Conservation (phyloP, 371 early-diverging fungal species). For the Lichtheimia hyalospora region DNA sequence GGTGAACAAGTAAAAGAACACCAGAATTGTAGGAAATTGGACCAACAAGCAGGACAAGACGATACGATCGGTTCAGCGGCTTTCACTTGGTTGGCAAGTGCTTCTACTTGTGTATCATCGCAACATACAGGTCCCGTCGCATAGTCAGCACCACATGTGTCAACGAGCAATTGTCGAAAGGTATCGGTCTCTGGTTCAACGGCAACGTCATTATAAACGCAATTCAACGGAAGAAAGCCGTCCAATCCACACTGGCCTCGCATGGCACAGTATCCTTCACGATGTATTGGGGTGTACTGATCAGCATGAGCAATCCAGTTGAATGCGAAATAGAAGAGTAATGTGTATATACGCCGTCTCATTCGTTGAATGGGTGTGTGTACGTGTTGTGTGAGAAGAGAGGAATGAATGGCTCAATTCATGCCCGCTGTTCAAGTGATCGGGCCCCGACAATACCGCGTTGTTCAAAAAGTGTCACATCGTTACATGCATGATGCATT, state of each 20-base stretch:
- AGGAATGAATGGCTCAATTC: too few species aligned
- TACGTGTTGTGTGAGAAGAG: too few species aligned
- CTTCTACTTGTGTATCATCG: conserved; percentile 56
- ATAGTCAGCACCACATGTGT: conserved; percentile 61
- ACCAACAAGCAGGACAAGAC: conserved; percentile 80
- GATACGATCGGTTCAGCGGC: conserved; percentile 59
- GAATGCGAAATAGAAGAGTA: too few species aligned
- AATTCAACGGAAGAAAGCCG: conserved; percentile 40
- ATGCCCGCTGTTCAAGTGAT: too few species aligned
- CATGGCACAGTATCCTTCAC: conserved; percentile 65
- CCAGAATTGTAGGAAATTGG: conserved; percentile 71
- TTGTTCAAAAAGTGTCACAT: too few species aligned
- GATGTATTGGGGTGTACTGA: conserved; percentile 26
- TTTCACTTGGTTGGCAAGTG: conserved; percentile 52
- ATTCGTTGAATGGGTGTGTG: too few species aligned
- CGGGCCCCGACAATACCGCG: too few species aligned
- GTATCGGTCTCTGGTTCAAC: conserved; percentile 38
- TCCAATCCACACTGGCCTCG: conserved; percentile 55
- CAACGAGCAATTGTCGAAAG: conserved; percentile 50
- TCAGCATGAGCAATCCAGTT: background rate
- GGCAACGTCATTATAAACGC: conserved; percentile 53
- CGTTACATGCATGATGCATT: too few species aligned
- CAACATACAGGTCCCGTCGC: conserved; percentile 64
- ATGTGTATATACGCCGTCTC: too few species aligned
- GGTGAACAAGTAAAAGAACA: conserved; percentile 76